These are phyloP conservation scores for Aurantiochytrium sp. DNA, from an alignment of 108 stramenopile genomes.

Conservation along the genomic window DNA sequence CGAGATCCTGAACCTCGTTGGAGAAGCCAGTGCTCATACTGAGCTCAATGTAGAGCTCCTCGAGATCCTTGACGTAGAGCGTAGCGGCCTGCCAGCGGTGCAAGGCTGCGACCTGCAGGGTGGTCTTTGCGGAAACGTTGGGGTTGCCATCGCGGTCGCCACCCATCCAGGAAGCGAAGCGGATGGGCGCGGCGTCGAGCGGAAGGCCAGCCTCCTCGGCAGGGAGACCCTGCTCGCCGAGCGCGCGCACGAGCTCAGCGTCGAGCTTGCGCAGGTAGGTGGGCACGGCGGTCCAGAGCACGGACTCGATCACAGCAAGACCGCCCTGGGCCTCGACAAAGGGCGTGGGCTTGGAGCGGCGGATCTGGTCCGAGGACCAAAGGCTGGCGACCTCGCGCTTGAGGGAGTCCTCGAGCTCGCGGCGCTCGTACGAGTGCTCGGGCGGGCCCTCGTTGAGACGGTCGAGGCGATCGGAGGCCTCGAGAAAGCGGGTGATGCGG, in stretches of 20 bases:
- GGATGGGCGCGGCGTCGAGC: slow-evolving; percentile 70
- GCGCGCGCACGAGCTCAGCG: slow-evolving; percentile 60
- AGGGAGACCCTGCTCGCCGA: slow-evolving; percentile 42
- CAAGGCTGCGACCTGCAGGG: slow-evolving; percentile 67
- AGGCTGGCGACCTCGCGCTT: slow-evolving; percentile 45
- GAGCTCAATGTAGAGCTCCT: slow-evolving; percentile 49
- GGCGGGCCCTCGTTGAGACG: slow-evolving; percentile 21
- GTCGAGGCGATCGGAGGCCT: slow-evolving; percentile 22
- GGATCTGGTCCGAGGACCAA: slow-evolving; percentile 63
- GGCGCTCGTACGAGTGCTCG: slow-evolving; percentile 55
- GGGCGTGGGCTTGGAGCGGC: slow-evolving; percentile 78
- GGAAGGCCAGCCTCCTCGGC: slow-evolving; percentile 56
- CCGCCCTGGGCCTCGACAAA: slow-evolving; percentile 86
- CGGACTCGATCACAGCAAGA: slow-evolving; percentile 76
- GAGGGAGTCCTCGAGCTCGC: slow-evolving; percentile 55
- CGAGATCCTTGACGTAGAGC: slow-evolving; percentile 65
- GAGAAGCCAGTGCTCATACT: background rate
- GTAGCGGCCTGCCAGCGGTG: slow-evolving; percentile 74
- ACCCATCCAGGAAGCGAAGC: slow-evolving; percentile 90
- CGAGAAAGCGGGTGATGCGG: slow-evolving; percentile 28
- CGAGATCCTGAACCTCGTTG: background rate
- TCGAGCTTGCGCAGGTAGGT: slow-evolving; percentile 81
- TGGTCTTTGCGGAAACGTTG: slow-evolving; percentile 82
- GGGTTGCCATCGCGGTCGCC: slow-evolving; percentile 95
- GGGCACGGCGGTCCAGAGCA: slow-evolving; percentile 93